Evolutionary conservation across 1,139 yeast species (phyloP), one percentile per base, ranked within the genome.

Genomic region (Zygosaccharomyces sapae): DNA sequence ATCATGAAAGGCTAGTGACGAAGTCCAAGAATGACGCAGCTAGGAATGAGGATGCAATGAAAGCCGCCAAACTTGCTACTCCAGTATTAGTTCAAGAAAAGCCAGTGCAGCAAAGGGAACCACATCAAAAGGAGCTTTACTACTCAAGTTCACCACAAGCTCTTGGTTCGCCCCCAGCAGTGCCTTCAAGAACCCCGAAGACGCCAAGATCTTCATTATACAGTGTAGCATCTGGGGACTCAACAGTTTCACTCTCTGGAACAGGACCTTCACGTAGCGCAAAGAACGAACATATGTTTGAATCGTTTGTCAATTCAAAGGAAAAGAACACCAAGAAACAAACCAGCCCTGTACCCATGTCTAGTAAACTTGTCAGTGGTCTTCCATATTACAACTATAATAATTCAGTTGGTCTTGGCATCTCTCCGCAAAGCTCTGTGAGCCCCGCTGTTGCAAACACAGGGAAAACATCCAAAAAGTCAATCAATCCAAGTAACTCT

Each of bases 291-390:
- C 54, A 68, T 27, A 56, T 69, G 49, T 63, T 70, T 43, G 67
- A 65, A 35, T 61, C 62, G 8, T 59, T 67, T 41, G 66, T 69
- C 2, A 59, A 48, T 34, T 51, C 62, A 2, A 63, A 62, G 41
- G 69, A 65, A 38, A 62, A 56, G 36, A 47, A 50, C 19, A 45
- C 50, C 10, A 62, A 55, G 40, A 57, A 53, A 43, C 52, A 47
- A 18, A 47, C 56, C 3, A 47, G 51, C 25, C 63, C 65, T 8
- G 61, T 63, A 6, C 66, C 67, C 3, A 40, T 54, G 5, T 55
- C 62, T n/a, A 52, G 61, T 4, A 63, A 60, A 36, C 47, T 66
- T n/a, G 52, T 62, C 2, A 67, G 67, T 52, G 73, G 73, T 1
- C 53, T 70, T 18, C 72, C 73, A 3, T 48, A 52, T 12, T 43